phyloP scores from a whole-genome alignment of 1,139 yeast genomes.

The Suzukiozyma palmioleophila region DNA sequence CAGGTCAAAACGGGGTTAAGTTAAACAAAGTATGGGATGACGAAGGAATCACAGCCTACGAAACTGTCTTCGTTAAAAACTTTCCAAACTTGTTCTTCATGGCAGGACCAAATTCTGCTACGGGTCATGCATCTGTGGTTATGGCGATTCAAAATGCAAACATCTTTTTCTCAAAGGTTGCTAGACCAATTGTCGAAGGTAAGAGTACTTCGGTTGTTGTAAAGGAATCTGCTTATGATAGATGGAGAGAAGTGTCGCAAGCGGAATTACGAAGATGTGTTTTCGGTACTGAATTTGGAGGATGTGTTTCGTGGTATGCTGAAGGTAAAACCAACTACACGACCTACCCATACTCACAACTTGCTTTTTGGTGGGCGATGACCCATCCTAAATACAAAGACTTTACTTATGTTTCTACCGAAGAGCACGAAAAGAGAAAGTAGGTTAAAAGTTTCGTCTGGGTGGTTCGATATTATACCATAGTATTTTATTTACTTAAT shows the following conservation, averaged over 20 bases:
- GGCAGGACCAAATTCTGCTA: constrained; percentile 42
- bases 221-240: constrained; percentile 29
- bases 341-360: constrained; percentile 27
- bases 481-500: no score
- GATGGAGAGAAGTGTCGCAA: constrained; percentile 32
- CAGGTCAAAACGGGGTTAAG: constrained; percentile 25
- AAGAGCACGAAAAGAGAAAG: constrained; percentile 1
- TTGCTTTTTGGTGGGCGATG: constrained; percentile 23
- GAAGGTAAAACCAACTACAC: constrained; percentile 25
- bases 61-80: constrained; percentile 29
- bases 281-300: constrained; percentile 40
- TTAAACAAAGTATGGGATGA: constrained; percentile 23
- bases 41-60: constrained; percentile 34
- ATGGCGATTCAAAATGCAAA: constrained; percentile 38
- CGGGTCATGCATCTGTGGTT: constrained; percentile 43
- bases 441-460: background rate
- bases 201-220: constrained; percentile 27
- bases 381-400: constrained; percentile 18
- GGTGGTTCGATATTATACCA: no score
- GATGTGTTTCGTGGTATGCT: constrained; percentile 42
- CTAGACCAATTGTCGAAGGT: constrained; percentile 27
- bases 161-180: constrained; percentile 20
- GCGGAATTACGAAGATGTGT: constrained; percentile 25
- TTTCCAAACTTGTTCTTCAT: constrained; percentile 35
- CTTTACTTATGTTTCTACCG: constrained; percentile 8